A percentile compares a stretch with the other conserved stretches of the same genome.
Conservation (phyloP, 2,329 filamentous ascomycete species). For the Shiraia sp. region DNA sequence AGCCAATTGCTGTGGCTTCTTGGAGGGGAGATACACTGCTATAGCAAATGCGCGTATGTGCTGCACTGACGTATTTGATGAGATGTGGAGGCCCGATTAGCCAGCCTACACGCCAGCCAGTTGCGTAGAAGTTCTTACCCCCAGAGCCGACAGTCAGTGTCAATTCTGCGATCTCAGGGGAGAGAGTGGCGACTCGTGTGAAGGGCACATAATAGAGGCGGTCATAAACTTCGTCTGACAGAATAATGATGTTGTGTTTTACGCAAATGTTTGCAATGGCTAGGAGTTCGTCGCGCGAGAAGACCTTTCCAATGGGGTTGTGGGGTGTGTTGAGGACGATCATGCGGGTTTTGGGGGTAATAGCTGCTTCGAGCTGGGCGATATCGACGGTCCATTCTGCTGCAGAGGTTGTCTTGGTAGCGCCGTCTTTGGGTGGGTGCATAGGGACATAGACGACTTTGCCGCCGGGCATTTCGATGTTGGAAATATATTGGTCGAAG, state of each 20-base stretch:
- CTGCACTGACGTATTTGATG: conserved; percentile 88
- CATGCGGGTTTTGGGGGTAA: conserved; percentile 92
- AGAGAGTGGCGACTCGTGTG: conserved; percentile 87
- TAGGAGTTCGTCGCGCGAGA: conserved; percentile 79
- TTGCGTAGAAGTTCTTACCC: conserved; percentile 98
- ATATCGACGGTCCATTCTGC: conserved; percentile 89
- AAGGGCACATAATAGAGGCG: conserved; percentile 94
- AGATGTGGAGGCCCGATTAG: conserved; percentile 86
- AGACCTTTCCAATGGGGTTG: conserved; percentile 97
- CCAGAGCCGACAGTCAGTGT: conserved; percentile 94
- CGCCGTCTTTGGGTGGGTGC: conserved; percentile 82
- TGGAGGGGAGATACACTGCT: conserved; percentile 91
- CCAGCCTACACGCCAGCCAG: conserved; percentile 96
- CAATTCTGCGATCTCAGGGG: conserved; percentile 82
- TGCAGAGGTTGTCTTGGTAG: conserved; percentile 77
- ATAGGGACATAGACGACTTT: conserved; percentile 95
- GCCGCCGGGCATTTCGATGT: conserved; percentile 97
- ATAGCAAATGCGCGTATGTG: conserved; percentile 96
- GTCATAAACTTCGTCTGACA: conserved; percentile 78
- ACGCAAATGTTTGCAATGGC: conserved; percentile 87
- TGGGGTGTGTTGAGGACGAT: conserved; percentile 88
- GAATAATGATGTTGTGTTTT: conserved; percentile 90
- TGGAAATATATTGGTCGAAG: conserved; percentile 98
- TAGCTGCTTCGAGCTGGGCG: conserved; percentile 75
- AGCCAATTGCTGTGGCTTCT: conserved; percentile 90